phyloP scores from a whole-genome alignment of 331 rosid species.

The Malus hybrid region DNA sequence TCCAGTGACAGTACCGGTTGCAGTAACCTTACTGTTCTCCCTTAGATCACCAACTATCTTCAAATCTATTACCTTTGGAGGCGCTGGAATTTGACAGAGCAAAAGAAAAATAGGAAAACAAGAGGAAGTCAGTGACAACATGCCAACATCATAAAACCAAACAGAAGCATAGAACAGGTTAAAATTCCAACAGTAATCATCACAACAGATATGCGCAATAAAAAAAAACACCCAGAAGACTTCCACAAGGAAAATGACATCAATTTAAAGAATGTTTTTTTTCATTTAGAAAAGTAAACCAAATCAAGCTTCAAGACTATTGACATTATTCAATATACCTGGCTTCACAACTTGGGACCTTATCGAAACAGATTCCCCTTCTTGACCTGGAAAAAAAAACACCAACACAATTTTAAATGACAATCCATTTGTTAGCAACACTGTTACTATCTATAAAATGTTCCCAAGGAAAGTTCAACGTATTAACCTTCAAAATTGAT shows the following conservation, averaged over 20 bases:
- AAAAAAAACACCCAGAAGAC: not conserved
- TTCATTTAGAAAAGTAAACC: not conserved
- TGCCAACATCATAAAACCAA: not conserved
- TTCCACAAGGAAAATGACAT: not conserved
- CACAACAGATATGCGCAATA: not conserved
- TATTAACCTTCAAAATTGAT: conserved; percentile 82
- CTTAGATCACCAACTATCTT: conserved; percentile 74
- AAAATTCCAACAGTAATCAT: not conserved
- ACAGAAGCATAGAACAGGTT: not conserved
- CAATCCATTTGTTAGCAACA: conserved; percentile 3
- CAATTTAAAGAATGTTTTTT: not conserved
- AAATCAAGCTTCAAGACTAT: conserved; percentile 10
- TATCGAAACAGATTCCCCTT: conserved; percentile 69
- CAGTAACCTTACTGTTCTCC: conserved; percentile 84
- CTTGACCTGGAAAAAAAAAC: conserved; percentile 58
- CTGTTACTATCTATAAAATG: not conserved
- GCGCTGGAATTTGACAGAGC: conserved; percentile 53
- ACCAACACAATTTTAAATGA: conserved; percentile 12
- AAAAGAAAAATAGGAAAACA: not conserved
- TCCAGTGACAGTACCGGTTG: conserved; percentile 76
- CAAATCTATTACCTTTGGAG: conserved; percentile 68
- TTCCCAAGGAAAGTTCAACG: conserved; percentile 4
- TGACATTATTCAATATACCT: conserved; percentile 48
- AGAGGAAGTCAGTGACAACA: conserved; percentile 4
- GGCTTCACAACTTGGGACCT: conserved; percentile 59